Base-by-base conservation (phyloP, 495 filamentous ascomycete species). In the Penicillium taxi region DNA sequence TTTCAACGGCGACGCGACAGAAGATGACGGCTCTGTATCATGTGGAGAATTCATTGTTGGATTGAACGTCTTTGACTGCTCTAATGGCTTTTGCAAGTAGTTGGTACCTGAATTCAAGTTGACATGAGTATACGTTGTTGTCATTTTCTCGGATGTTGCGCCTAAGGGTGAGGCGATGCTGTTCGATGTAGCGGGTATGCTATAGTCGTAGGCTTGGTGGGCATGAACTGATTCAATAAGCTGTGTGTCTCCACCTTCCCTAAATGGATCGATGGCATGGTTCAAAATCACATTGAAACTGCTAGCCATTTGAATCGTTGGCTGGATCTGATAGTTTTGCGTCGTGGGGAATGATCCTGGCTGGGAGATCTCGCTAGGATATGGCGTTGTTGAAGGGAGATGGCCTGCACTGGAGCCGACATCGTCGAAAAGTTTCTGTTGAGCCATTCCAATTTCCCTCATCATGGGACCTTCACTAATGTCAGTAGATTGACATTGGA, bases 11-110 rank as follows among this genome's bases (percentile, higher is more conserved):
- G 58, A 60, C 5, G 39, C 18, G 7, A 59, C 38, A 9, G 64
- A 66, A 2, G 64, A 68, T n/a, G 64, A 39, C 12, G 64, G 64
- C 18, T 63, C 52, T 2, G 64, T 68, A 27, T 68, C 64, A 31
- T 66, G 62, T 4, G 64, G 61, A 2, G 64, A 68, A 26, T 43
- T 49, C 8, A 35, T 26, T 13, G 37, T 30, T 1, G 35, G 39
- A 32, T 65, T 52, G 27, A 56, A 43, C n/a, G 60, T 55, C 11
- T 53, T 51, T 13, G 48, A 48, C 14, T 53, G 37, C 30, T 50
- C 47, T 1, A 37, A 12, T 6, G 32, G 35, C 17, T 52, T 52
- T 0, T 48, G 54, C 9, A 37, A 19, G 5, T 26, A 21, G 17
- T 52, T 47, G 6, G 24, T 44, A 1, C 32, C 42, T 5, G 45